Base-by-base conservation (phyloP, 768 basidiomycete species). In the Termitomyces sp. region DNA sequence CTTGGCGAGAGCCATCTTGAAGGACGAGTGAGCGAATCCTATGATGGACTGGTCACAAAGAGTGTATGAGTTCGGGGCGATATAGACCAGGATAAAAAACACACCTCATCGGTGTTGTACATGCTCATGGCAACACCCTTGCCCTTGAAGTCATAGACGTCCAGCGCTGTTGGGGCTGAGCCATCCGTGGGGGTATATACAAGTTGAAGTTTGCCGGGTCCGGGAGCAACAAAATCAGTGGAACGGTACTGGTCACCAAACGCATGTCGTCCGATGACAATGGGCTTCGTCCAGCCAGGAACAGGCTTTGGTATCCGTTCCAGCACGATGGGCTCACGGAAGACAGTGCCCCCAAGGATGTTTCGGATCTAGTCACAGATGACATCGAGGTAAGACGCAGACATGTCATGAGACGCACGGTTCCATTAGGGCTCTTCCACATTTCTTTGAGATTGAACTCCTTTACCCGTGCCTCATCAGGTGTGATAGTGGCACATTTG, bases 401-500 rank as follows among this genome's bases (percentile, higher is more conserved):
- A 49, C 20, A 47, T 56, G 50, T 28, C 57, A 33, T 9, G 43
- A 28, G 74, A 63, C 87, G 54, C 59, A 92, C 89, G 2, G 95
- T 96, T 65, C 94, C 95, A 72, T 97, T 97, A 6, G 95, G 96
- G 68, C 91, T 93, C 78, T 80, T 89, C 95, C 94, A 97, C 96
- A 99, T 99, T 74, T 95, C 86, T 80, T 97, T 98, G 69, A 99
- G 81, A 51, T 94, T 92, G 83, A 97, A 99, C 74, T 98, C 97
- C 70, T 94, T 76, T 48, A 98, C 94, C 58, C 95, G 88, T 24
- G 86, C 93, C 71, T 98, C 96, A 69, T 99, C 97, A 6, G 97
- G 97, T 1, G 97, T 99, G 75, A 98, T 98, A 46, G 96, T 98
- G 42, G 95, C 96, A 76, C 96, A 99, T 75, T 99, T 99, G 77